phyloP scores from a whole-genome alignment of 345 rosid genomes.

The Boechera stricta region DNA sequence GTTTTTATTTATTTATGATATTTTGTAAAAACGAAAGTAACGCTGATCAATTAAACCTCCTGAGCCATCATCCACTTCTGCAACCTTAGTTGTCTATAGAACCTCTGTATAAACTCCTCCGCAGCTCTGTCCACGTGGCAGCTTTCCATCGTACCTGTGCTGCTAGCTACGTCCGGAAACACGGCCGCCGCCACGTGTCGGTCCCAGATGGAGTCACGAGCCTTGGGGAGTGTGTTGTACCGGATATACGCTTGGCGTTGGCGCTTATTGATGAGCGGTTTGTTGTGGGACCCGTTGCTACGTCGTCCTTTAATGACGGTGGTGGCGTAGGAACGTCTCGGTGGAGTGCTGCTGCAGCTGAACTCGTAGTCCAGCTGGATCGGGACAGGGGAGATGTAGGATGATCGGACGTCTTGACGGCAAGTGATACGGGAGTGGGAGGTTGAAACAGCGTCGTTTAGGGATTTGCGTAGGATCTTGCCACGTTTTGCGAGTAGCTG shows the following conservation, averaged over 20 bases:
- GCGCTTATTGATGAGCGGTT: slow-evolving; percentile 39
- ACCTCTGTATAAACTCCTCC: slow-evolving; percentile 86
- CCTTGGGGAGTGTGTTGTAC: slow-evolving; percentile 38
- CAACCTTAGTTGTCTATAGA: slow-evolving; percentile 66
- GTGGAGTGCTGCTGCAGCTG: slow-evolving; percentile 97
- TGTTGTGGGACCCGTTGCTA: slow-evolving; percentile 38
- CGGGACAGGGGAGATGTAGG: slow-evolving; percentile 71
- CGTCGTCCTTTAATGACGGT: slow-evolving; percentile 48
- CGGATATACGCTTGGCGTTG: slow-evolving; percentile 40
- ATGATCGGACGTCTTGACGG: slow-evolving; percentile 54
- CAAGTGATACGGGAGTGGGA: slow-evolving; percentile 69
- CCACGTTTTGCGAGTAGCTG: slow-evolving; percentile 43
- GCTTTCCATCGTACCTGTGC: slow-evolving; percentile 58
- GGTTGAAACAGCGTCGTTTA: slow-evolving; percentile 41
- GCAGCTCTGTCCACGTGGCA: slow-evolving; percentile 77
- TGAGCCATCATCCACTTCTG: slow-evolving; percentile 56
- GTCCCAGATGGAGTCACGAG: slow-evolving; percentile 37
- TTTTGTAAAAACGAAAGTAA: background rate
- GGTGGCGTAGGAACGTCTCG: slow-evolving; percentile 46
- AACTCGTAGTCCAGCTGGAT: slow-evolving; percentile 75
- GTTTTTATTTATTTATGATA: background rate
- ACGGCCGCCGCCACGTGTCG: slow-evolving; percentile 55
- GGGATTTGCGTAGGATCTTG: slow-evolving; percentile 45
- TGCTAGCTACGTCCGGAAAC: slow-evolving; percentile 60
- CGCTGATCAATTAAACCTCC: slow-evolving; percentile 18